Evolutionary conservation across 257 asterid species (phyloP), one percentile per base, ranked within the genome.

Genomic region (Jasminum sambac): DNA sequence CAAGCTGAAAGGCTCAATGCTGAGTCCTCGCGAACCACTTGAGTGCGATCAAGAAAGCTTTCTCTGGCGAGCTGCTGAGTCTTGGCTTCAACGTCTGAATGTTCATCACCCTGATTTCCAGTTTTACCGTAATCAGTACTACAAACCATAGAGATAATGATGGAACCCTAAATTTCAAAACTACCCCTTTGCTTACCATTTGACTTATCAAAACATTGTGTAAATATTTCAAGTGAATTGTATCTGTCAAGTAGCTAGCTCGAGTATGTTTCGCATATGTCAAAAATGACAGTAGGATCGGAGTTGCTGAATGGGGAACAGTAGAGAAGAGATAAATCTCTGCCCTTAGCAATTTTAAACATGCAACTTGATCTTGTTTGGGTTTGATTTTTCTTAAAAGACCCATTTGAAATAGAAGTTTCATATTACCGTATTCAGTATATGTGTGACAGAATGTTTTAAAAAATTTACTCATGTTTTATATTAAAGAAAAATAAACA

Each of bases 51-150:
- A 87, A 64, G 96, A 85, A 81, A 78, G 77, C 40, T 55, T 75
- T 30, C 88, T 94, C 30, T 34, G 78, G 70, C 87, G 80, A 66
- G 85, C 89, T 61, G 97, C 95, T 0, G 90, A 80, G 3, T 63
- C 72, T 44, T 94, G 96, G 96, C 91, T 89, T 40, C 71, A 41
- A 59, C 24, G 10, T 23, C 57, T 85, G 86, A 70, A 86, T 8
- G 95, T 89, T 64, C 16, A 0, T 39, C 88, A 83, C 3, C 94
- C 89, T 0, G 98, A 94, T 71, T 87, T 81, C 85, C 80, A 84
- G 8, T 87, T 87, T 67, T 94, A 89, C 70, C 86, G 80, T 17
- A 1, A 76, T 61, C 87, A 76, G 72, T 64, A 76, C 66, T 11
- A 8, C 12, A 40, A 8, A 40, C 2, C 44, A 40, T 1, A 6